Conservation (phyloP, 192 early-diverging fungal species). For the Globomyces pollinis-pini region DNA sequence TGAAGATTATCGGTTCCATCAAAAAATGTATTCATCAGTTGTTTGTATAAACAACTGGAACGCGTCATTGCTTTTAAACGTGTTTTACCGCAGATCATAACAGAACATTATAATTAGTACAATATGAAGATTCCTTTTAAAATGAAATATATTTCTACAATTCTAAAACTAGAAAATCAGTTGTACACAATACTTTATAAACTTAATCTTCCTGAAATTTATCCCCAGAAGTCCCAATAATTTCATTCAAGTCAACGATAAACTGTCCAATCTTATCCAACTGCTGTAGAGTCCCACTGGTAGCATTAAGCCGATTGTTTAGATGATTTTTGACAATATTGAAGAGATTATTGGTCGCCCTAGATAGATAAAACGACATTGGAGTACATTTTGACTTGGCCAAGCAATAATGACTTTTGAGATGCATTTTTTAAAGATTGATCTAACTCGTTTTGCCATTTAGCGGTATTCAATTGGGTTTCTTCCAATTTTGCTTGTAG, state of each 20-base stretch:
- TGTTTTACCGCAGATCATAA: too few relatives aligned
- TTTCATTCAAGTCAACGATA: constrained; percentile 25
- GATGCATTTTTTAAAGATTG: constrained; percentile 44
- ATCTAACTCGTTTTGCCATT: constrained; percentile 47
- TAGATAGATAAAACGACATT: constrained; percentile 21
- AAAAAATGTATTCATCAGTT: too few relatives aligned
- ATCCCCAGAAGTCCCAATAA: not conserved
- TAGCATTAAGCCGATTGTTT: constrained; percentile 38
- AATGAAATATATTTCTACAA: too few relatives aligned
- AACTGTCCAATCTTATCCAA: constrained; percentile 59
- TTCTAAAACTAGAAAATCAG: too few relatives aligned
- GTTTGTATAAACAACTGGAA: too few relatives aligned
- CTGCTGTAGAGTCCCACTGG: constrained; percentile 39
- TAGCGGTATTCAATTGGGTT: constrained; percentile 29
- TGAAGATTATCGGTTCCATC: too few relatives aligned
- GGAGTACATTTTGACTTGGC: constrained; percentile 60
- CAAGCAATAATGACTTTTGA: constrained; percentile 45
- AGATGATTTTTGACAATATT: constrained; percentile 48
- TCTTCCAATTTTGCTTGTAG: constrained; percentile 54
- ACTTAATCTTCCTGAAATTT: not conserved
- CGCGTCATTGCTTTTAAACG: too few relatives aligned
- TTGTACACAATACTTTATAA: not conserved
- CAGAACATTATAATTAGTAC: too few relatives aligned
- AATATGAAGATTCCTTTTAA: too few relatives aligned
- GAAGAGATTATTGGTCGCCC: constrained; percentile 56